Base-by-base conservation (phyloP, 2,329 filamentous ascomycete genomes). In the Epicoccum nigrum region DNA sequence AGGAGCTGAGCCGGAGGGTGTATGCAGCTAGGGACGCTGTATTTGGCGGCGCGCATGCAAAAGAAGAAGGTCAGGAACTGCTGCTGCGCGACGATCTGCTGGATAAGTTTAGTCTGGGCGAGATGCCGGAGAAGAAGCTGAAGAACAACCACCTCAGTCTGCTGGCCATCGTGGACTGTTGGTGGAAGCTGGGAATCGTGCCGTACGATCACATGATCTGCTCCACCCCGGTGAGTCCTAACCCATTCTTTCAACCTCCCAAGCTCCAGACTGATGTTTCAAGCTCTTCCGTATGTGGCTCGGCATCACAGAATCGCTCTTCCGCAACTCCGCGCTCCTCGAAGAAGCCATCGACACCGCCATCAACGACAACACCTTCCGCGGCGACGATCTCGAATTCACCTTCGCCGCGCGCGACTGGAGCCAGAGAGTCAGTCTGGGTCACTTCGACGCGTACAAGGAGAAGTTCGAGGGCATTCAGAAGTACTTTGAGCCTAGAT, bases 161-260 rank as follows among this genome's bases (percentile, higher is more conserved):
- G 50, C 82, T 99, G 35, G 94, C 92, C 38, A 99, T 99, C 85
- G 95, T 97, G 34, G 94, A 99, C 77, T 97, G 93, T 76, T 99
- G 94, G 94, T 94, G 90, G 70, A 90, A 90, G 61, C 82, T 97
- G 37, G 89, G 86, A 27, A 99, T 97, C 65, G 89, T 95, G 39
- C 94, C 94, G 0, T 99, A 99, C 74, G 93, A 99, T 75, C 95
- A 99, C 79, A 99, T 99, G 92, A 95, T 99, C 62, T 99, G 94
- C 78, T 96, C 92, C 45, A 99, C 94, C 31, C 94, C 94, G 40
- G 84, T 86, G 68, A 71, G 82, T 77, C 28, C 19, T n/a, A 1
- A 30, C 28, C 28, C 13, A 7, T n/a, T 3, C 11, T 28, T 17
- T 11, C 9, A n/a, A n/a, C 23, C 7, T 27, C 7, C 12, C n/a